Evolutionary conservation across 148 eudicot genomes (phyloP), one percentile per base, ranked within the genome.

Genomic region (Rhododendron mucronatum): DNA sequence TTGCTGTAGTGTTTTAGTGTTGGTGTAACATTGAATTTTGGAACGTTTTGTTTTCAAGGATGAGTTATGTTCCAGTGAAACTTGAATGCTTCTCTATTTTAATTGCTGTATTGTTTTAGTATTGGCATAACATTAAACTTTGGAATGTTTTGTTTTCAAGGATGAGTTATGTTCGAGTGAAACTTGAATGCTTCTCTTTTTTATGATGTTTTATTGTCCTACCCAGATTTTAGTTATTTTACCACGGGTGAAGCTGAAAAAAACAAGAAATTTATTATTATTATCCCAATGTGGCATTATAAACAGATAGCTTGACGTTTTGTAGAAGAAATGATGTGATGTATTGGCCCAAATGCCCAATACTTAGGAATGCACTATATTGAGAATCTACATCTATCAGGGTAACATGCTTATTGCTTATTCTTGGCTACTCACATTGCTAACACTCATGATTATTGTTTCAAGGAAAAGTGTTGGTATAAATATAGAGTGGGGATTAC

Each of bases 391-490:
- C 18, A 69, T 69, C 33, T 10, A 26, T n/a, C 14, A 65, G 8
- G 16, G 21, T 47, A n/a, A n/a, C 35, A 81, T 51, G 69, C 47
- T 82, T 37, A 45, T 21, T 82, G 50, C 18, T 53, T 53, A 15
- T 53, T 35, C 57, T 53, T 53, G 18, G 51, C 74, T 74, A 82
- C 80, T 53, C 26, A 61, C 11, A 23, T 44, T 57, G 45, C 81
- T 84, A 55, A 78, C 14, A 37, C 23, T 11, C 26, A 18, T 75
- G 16, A 16, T 78, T 26, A 15, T 53, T 88, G 23, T 65, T 87
- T 86, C 71, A 88, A 97, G 99, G 99, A 95, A 95, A 85, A 90
- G 95, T 88, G 99, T 97, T 55, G 61, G 61, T 18, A 55, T 55
- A 55, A 55, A 55, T 4, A 18, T 7, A 55, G 61, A 55, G 61